Evolutionary conservation across 2,329 filamentous ascomycete genomes (phyloP).

Genomic region (Aspergillus sp.): DNA sequence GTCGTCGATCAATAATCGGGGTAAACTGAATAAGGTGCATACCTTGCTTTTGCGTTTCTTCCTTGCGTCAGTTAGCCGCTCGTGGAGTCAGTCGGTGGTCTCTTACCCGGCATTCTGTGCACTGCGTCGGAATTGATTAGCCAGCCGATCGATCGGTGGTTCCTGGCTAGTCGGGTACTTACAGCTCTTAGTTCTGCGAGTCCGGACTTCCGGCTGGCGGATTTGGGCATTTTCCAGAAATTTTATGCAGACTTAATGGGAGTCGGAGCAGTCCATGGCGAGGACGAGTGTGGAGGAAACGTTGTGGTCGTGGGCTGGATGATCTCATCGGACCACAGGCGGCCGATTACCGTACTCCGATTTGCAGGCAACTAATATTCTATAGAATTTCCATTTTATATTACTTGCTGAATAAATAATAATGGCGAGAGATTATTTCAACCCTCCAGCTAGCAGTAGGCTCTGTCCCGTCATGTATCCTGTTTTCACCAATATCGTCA

Average conservation of each 20-base stretch:
- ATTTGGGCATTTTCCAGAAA: not conserved
- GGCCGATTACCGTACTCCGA: not conserved
- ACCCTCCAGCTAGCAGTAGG: conserved; percentile 52
- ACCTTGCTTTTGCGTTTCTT: conserved; percentile 17
- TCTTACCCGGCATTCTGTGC: conserved; percentile 15
- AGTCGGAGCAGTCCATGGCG: not conserved
- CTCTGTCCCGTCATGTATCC: conserved; percentile 62
- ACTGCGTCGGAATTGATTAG: conserved; percentile 2
- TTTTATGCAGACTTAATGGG: too few relatives aligned
- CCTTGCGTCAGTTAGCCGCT: not conserved
- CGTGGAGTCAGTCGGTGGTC: not conserved
- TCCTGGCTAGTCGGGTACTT: not conserved
- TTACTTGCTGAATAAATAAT: too few relatives aligned
- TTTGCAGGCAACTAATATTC: not conserved
- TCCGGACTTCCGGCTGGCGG: not conserved
- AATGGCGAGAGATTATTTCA: conserved; percentile 40
- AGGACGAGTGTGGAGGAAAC: not conserved
- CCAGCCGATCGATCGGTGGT: not conserved
- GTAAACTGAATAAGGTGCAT: not conserved
- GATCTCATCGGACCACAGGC: not conserved
- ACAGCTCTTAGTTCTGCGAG: not conserved
- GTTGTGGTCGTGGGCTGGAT: not conserved
- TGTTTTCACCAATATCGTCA: conserved; percentile 60
- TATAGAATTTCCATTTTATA: not conserved
- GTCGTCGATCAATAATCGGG: not conserved